A percentile compares a stretch with the other conserved stretches of the same genome.
phyloP scores from a whole-genome alignment of 2,329 filamentous ascomycete species.

The Phyllosticta citrichinensis region DNA sequence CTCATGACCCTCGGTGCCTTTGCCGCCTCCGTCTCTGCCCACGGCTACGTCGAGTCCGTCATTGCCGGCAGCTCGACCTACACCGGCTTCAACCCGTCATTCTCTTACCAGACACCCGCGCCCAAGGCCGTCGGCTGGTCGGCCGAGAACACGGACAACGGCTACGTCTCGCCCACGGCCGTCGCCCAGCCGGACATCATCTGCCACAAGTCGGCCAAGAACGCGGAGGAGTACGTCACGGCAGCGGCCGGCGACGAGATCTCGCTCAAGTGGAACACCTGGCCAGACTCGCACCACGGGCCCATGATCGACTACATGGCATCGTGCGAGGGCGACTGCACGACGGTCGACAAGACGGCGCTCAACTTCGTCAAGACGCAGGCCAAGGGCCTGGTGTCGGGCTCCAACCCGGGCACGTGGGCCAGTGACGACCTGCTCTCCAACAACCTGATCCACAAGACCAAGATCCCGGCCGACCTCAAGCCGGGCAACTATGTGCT shows the following conservation, averaged over 20 bases:
- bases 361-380: slow-evolving; percentile 24
- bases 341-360: slow-evolving; percentile 21
- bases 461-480: slow-evolving; percentile 35
- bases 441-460: slow-evolving; percentile 39
- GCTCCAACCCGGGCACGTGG: slow-evolving; percentile 23
- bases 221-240: slow-evolving; percentile 22
- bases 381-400: slow-evolving; percentile 17
- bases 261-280: slow-evolving; percentile 23
- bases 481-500: slow-evolving; percentile 42
- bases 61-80: slow-evolving; percentile 20
- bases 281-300: slow-evolving; percentile 29
- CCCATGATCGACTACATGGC: slow-evolving; percentile 31
- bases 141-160: slow-evolving; percentile 27
- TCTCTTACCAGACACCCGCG: slow-evolving; percentile 22
- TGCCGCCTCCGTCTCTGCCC: slow-evolving; percentile 16
- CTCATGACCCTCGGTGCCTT: slow-evolving; percentile 18
- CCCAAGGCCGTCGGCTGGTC: slow-evolving; percentile 24
- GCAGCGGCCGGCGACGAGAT: slow-evolving; percentile 25
- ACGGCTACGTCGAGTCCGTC: slow-evolving; percentile 23
- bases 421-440: slow-evolving; percentile 25
- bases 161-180: slow-evolving; percentile 22
- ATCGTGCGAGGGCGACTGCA: slow-evolving; percentile 23
- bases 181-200: slow-evolving; percentile 22
- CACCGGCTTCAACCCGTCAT: slow-evolving; percentile 22
- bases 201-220: slow-evolving; percentile 27